Percentiles rank a stretch among this genome's conserved stretches.
Evolutionary conservation across 2,329 filamentous ascomycete species (phyloP).

Genomic region (Thelonectria olida): DNA sequence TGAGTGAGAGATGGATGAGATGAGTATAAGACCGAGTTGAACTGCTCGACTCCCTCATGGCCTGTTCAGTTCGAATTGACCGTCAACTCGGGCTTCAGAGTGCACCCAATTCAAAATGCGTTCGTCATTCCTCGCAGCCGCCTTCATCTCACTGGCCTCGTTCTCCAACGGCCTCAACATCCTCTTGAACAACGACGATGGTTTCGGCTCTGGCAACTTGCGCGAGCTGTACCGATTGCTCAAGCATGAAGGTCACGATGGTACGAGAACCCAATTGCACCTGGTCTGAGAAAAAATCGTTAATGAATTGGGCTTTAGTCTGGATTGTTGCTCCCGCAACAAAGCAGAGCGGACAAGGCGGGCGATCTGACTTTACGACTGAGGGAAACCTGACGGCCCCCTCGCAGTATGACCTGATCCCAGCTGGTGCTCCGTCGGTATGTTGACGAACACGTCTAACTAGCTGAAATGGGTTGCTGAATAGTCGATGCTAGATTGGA

Average conservation of each 20-base stretch:
- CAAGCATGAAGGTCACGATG: conserved; percentile 41
- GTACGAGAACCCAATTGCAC: neutral
- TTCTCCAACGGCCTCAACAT: conserved; percentile 39
- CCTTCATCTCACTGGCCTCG: conserved; percentile 28
- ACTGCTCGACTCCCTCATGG: too few species aligned
- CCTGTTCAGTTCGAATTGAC: neutral
- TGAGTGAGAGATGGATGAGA: neutral
- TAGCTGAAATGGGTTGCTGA: neutral
- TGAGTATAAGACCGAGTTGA: neutral
- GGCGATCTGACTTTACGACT: conserved; percentile 39
- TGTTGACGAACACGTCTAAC: neutral
- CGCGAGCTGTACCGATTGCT: conserved; percentile 43
- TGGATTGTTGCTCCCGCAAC: conserved; percentile 44
- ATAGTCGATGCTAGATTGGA: conserved; percentile 45
- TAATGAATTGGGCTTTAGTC: conserved; percentile 17
- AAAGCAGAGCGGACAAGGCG: conserved; percentile 44
- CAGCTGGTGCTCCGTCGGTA: conserved; percentile 41
- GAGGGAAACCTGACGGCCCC: conserved; percentile 40
- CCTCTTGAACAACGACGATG: conserved; percentile 43
- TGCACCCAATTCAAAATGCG: conserved; percentile 29
- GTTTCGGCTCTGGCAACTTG: conserved; percentile 43
- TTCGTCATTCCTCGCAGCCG: conserved; percentile 28
- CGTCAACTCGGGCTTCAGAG: neutral
- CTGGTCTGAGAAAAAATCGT: accelerated
- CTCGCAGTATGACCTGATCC: conserved; percentile 41